Percentiles rank a stretch among this genome's conserved stretches.
These are phyloP conservation scores for Stevia rebaudiana DNA, from an alignment of 140 eudicot species.

Conservation along the genomic window DNA sequence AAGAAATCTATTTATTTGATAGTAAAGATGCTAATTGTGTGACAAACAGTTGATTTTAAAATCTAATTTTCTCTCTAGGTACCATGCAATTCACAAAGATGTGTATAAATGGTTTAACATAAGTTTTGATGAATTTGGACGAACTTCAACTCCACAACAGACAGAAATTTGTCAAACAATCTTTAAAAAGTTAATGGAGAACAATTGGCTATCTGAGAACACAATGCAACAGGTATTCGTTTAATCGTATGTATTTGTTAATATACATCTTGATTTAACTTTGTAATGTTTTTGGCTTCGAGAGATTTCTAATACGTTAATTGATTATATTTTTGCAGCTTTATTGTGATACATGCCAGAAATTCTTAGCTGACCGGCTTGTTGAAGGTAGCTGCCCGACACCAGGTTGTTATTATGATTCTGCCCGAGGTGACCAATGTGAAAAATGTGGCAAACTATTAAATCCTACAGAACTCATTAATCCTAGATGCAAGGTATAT, in stretches of 20 bases:
- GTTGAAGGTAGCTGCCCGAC: slow-evolving; percentile 92
- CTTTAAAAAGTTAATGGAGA: slow-evolving; percentile 66
- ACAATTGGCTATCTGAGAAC: slow-evolving; percentile 79
- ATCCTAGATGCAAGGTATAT: slow-evolving; percentile 80
- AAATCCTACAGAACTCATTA: slow-evolving; percentile 79
- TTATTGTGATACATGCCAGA: slow-evolving; percentile 74
- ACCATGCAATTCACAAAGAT: slow-evolving; percentile 79
- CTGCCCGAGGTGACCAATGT: slow-evolving; percentile 98
- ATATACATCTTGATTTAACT: not conserved
- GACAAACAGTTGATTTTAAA: too few species aligned
- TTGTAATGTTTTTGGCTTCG: not conserved
- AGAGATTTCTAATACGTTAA: not conserved
- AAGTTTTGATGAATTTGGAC: slow-evolving; percentile 83
- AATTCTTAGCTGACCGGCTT: slow-evolving; percentile 83
- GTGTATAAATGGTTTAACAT: slow-evolving; percentile 86
- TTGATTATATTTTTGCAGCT: slow-evolving; percentile 50
- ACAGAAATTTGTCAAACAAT: slow-evolving; percentile 91
- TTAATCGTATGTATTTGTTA: not conserved
- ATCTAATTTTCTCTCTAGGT: slow-evolving; percentile 32
- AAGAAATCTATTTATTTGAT: not conserved
- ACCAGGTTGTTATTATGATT: slow-evolving; percentile 78
- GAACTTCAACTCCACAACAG: slow-evolving; percentile 86
- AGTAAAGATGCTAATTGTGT: not conserved
- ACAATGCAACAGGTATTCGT: slow-evolving; percentile 89
- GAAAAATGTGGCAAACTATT: slow-evolving; percentile 87